Conservation (phyloP, 2,329 filamentous ascomycete genomes). For the Raffaelea ambrosiae region DNA sequence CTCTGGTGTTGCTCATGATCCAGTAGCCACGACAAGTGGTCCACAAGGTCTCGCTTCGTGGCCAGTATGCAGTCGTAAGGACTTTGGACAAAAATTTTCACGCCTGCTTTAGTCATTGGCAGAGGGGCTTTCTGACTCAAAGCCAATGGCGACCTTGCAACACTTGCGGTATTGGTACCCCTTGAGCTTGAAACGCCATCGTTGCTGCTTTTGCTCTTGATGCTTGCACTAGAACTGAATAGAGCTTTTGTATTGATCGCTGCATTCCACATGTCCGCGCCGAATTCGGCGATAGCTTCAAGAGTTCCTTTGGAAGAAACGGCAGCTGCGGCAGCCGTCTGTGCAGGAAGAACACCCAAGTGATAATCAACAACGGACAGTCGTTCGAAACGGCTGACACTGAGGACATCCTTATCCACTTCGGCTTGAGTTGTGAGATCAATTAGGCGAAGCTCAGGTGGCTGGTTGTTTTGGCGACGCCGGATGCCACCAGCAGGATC, state of each 20-base stretch:
- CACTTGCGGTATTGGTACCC: constrained; percentile 21
- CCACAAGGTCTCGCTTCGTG: constrained; percentile 74
- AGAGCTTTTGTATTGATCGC: constrained; percentile 80
- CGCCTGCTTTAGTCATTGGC: constrained; percentile 45
- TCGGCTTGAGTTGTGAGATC: constrained; percentile 82
- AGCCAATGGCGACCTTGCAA: constrained; percentile 16
- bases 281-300: constrained; percentile 64
- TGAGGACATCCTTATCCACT: constrained; percentile 77
- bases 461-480: constrained; percentile 68
- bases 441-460: constrained; percentile 84
- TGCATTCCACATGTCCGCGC: constrained; percentile 79
- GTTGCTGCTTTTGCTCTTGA: constrained; percentile 52
- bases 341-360: constrained; percentile 71
- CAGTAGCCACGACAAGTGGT: constrained; percentile 80
- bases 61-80: constrained; percentile 95
- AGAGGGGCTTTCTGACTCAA: constrained; percentile 36
- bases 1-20: constrained; percentile 73
- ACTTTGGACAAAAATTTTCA: constrained; percentile 86
- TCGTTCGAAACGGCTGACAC: constrained; percentile 77
- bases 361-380: constrained; percentile 89
- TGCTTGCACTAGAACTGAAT: constrained; percentile 79
- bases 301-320: constrained; percentile 63
- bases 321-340: constrained; percentile 53
- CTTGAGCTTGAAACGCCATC: constrained; percentile 48
- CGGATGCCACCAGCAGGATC: constrained; percentile 58